Evolutionary conservation across 768 basidiomycete species (phyloP).

Genomic region (Coprinellus aureogranulatus): DNA sequence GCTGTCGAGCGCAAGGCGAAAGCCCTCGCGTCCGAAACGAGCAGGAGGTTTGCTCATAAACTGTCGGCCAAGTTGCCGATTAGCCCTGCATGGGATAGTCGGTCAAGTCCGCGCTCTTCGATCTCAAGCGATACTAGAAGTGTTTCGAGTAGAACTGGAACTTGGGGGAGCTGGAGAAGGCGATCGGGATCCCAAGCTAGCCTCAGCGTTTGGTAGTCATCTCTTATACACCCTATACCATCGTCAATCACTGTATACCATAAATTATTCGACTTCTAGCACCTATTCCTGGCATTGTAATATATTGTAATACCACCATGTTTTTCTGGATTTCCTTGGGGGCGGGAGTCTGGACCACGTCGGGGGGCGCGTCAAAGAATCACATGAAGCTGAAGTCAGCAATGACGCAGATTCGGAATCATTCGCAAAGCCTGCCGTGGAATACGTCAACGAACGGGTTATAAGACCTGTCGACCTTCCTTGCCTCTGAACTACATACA

Average conservation of each 20-base stretch:
- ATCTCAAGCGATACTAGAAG: constrained; percentile 11
- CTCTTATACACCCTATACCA: background rate
- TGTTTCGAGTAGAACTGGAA: background rate
- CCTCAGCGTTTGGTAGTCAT: constrained; percentile 2
- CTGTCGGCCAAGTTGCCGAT: constrained; percentile 5
- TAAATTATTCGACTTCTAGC: too few species aligned
- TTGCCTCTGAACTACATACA: background rate
- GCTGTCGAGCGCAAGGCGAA: constrained; percentile 3
- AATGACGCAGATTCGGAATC: too few species aligned
- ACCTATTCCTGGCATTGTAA: too few species aligned
- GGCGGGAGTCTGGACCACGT: too few species aligned
- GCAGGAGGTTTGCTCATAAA: background rate
- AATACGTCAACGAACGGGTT: background rate
- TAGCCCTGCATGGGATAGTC: constrained; percentile 10
- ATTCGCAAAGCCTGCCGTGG: too few species aligned
- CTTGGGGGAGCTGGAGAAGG: constrained; percentile 7
- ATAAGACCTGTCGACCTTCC: background rate
- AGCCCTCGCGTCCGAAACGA: constrained; percentile 5
- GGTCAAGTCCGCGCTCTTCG: constrained; percentile 8
- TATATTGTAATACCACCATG: too few species aligned
- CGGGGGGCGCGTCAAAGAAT: background rate
- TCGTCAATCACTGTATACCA: background rate
- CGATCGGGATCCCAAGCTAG: constrained; percentile 8
- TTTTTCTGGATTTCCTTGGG: too few species aligned
- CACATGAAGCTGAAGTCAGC: background rate